Conservation (phyloP, 148 eudicot species). For the Diospyros lotus region DNA sequence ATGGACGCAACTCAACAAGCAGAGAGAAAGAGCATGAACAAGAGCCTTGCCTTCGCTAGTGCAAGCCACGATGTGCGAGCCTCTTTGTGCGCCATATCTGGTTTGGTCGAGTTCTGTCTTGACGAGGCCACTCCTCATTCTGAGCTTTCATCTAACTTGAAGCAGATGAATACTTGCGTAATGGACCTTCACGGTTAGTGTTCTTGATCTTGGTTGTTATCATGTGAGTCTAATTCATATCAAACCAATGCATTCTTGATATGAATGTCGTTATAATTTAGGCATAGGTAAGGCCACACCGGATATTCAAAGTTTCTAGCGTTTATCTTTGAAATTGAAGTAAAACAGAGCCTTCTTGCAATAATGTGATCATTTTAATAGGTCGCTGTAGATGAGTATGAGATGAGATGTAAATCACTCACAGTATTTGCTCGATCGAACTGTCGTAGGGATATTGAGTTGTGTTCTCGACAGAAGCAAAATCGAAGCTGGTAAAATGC, state of each 20-base stretch:
- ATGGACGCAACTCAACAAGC: conserved; percentile 67
- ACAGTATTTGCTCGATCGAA: neutral
- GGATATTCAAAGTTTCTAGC: too few species aligned
- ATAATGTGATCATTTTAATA: too few species aligned
- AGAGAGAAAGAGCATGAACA: conserved; percentile 56
- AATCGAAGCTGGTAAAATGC: conserved; percentile 81
- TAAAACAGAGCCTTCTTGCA: too few species aligned
- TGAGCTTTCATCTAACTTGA: conserved; percentile 39
- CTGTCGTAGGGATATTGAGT: conserved; percentile 52
- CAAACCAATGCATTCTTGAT: too few species aligned
- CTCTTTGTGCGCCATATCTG: conserved; percentile 55
- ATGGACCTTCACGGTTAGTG: conserved; percentile 58
- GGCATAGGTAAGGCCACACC: too few species aligned
- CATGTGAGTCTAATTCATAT: too few species aligned
- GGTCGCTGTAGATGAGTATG: too few species aligned
- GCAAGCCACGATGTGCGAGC: conserved; percentile 81
- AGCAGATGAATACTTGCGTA: conserved; percentile 42
- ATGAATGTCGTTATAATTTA: too few species aligned
- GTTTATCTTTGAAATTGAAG: too few species aligned
- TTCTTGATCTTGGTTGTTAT: too few species aligned
- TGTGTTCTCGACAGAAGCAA: conserved; percentile 68
- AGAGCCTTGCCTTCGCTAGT: conserved; percentile 56
- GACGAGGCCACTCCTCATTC: conserved; percentile 35
- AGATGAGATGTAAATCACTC: too few species aligned
- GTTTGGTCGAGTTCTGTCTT: conserved; percentile 37